Evolutionary conservation across 805 yeast species (phyloP), one percentile per base, ranked within the genome.

Genomic region (Yarrowia alimentaria): DNA sequence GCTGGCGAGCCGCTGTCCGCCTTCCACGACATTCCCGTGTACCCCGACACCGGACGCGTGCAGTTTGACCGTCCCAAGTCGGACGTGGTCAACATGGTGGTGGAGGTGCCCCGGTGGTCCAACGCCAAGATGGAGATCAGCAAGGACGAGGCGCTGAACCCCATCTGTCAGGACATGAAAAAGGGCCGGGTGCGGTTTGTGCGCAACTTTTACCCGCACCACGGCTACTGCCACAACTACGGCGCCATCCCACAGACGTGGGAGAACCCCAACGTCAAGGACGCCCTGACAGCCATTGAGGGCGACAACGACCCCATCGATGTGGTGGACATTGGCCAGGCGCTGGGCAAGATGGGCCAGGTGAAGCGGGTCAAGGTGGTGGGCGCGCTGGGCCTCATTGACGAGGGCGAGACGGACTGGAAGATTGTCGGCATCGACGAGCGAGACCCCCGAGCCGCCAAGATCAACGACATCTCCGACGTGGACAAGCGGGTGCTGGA

Each of bases 331-430:
- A 87, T 91, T 54, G 95, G 96, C 16, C 71, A 77, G 34, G 57
- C 63, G 8, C 75, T 83, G 3, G 73, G 79, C 30, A 26, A 47
- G 5, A 73, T 79, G 12, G 95, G 95, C 19, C 80, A 79, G 53
- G 81, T 91, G 61, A 81, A 81, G 63, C 85, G 85, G 69, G 98
- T 90, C 56, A 90, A 90, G 72, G 91, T 89, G 17, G 73, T 93
- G 56, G 99, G 99, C 57, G 83, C 91, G 55, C 80, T 93, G 82
- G 98, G 98, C 24, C 75, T 93, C 58, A 80, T 93, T 58, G 99
- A 93, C 67, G 97, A 90, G 68, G 97, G 96, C 59, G 99, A 93
- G 71, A 77, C 95, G 53, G 99, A 91, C 71, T 91, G 98, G 98
- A 87, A 87, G 68, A 73, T 87, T 24, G 77, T 87, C 53, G 87